These are phyloP conservation scores for Tilletia indica DNA, from an alignment of 1,284 basidiomycete species.

Conservation along the genomic window DNA sequence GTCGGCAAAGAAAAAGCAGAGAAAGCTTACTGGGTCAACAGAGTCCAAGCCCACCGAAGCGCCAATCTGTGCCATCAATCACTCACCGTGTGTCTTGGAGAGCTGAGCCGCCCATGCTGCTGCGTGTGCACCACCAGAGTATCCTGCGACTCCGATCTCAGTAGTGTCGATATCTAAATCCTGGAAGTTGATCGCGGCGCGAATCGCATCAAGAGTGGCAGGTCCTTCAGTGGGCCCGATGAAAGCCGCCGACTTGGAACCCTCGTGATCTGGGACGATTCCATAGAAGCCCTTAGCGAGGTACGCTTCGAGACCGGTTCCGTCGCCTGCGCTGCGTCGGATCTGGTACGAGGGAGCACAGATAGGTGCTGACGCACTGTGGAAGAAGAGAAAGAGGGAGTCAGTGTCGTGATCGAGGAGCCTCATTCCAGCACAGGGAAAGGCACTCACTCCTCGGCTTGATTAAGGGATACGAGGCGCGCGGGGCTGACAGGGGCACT, in stretches of 20 bases:
- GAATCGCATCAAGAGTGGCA: conserved; percentile 17
- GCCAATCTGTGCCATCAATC: too few species aligned
- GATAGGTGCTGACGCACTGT: conserved; percentile 2
- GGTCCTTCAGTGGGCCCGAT: conserved; percentile 22
- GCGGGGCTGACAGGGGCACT: conserved; percentile 1
- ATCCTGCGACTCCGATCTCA: conserved; percentile 24
- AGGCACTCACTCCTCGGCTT: conserved; percentile 33
- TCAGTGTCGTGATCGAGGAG: conserved; percentile 27
- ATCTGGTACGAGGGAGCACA: conserved; percentile 25
- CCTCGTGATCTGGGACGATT: conserved; percentile 23
- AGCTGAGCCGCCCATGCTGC: conserved; percentile 23
- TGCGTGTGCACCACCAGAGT: conserved; percentile 27
- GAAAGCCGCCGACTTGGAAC: conserved; percentile 23
- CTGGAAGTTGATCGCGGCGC: conserved; percentile 16
- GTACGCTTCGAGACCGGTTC: conserved; percentile 2
- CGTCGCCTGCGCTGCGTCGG: background rate
- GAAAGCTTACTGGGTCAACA: too few species aligned
- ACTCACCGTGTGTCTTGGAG: conserved; percentile 15
- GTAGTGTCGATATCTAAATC: background rate
- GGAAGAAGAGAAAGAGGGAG: conserved; percentile 23
- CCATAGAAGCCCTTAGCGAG: conserved; percentile 21
- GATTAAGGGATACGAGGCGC: conserved; percentile 17
- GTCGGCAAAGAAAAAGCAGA: too few species aligned
- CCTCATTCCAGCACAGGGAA: conserved; percentile 28
- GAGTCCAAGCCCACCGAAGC: too few species aligned